phyloP scores from a whole-genome alignment of 805 yeast genomes.

The Candida ficus region DNA sequence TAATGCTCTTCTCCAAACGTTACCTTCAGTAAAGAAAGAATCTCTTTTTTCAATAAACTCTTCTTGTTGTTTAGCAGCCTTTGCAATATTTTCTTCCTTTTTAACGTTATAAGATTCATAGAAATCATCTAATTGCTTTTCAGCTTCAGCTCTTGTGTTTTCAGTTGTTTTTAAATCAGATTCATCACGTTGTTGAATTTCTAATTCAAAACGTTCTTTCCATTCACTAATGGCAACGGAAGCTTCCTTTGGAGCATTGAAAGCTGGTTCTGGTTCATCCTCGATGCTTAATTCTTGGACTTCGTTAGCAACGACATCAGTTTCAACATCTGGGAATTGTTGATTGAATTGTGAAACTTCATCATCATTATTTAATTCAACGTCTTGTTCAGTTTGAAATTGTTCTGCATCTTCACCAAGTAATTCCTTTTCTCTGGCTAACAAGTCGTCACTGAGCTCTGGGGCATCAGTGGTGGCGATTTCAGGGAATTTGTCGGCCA shows the following conservation, averaged over 20 bases:
- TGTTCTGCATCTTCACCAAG: conserved; percentile 54
- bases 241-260: conserved; percentile 32
- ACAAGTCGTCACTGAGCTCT: conserved; percentile 48
- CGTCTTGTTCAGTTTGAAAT: conserved; percentile 52
- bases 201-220: conserved; percentile 76
- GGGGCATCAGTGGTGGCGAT: conserved; percentile 34
- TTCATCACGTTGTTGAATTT: conserved; percentile 74
- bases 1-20: conserved; percentile 74
- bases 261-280: not conserved
- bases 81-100: conserved; percentile 62
- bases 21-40: conserved; percentile 69
- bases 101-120: conserved; percentile 86
- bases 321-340: conserved; percentile 57
- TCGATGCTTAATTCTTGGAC: conserved; percentile 29
- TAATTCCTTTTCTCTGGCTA: conserved; percentile 62
- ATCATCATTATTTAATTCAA: conserved; percentile 33
- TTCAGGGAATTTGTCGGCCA: conserved; percentile 79
- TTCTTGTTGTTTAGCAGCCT: conserved; percentile 62
- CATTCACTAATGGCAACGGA: conserved; percentile 66
- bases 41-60: conserved; percentile 73
- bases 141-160: conserved; percentile 70
- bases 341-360: conserved; percentile 57
- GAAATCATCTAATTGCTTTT: conserved; percentile 81
- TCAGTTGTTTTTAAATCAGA: conserved; percentile 57
- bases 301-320: conserved; percentile 38